phyloP scores from a whole-genome alignment of 495 filamentous ascomycete genomes.

The Xylaria scruposa region DNA sequence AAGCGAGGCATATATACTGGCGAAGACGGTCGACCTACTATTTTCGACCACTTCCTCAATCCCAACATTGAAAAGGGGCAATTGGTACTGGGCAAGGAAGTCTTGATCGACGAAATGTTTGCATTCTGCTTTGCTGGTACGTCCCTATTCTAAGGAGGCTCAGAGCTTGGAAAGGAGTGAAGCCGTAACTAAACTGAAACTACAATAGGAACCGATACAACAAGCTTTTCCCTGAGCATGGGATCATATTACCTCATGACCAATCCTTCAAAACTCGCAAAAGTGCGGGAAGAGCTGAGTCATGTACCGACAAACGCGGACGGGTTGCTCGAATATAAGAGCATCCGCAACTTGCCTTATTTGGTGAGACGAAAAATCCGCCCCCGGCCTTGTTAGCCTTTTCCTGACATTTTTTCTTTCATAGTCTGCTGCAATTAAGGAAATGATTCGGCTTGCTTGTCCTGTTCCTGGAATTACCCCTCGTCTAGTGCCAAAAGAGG shows the following conservation, averaged over 20 bases:
- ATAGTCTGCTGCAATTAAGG: slow-evolving; percentile 9
- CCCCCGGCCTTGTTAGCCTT: neutral
- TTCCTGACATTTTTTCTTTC: neutral
- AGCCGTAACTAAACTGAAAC: neutral
- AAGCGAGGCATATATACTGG: slow-evolving; percentile 10
- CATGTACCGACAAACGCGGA: neutral
- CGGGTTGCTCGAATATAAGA: slow-evolving; percentile 12
- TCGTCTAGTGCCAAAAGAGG: slow-evolving; percentile 1
- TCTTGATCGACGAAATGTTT: slow-evolving; percentile 14
- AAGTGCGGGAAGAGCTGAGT: slow-evolving; percentile 9
- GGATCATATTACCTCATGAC: slow-evolving; percentile 16
- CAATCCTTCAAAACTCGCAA: slow-evolving; percentile 7
- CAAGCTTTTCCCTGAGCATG: slow-evolving; percentile 1
- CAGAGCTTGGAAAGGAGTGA: too few relatives aligned
- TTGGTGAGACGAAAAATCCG: neutral
- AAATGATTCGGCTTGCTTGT: slow-evolving; percentile 4
- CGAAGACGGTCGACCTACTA: neutral
- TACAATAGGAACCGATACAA: slow-evolving; percentile 13
- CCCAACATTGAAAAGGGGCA: slow-evolving; percentile 16
- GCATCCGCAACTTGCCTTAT: slow-evolving; percentile 11
- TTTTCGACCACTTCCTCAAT: slow-evolving; percentile 8
- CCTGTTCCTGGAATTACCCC: slow-evolving; percentile 18
- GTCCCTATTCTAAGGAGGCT: neutral
- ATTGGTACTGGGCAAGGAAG: neutral
- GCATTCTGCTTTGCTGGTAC: slow-evolving; percentile 22